A percentile compares a stretch with the other conserved stretches of the same genome.
Conservation (phyloP, 306 rosid genomes). For the Dryas octopetala region DNA sequence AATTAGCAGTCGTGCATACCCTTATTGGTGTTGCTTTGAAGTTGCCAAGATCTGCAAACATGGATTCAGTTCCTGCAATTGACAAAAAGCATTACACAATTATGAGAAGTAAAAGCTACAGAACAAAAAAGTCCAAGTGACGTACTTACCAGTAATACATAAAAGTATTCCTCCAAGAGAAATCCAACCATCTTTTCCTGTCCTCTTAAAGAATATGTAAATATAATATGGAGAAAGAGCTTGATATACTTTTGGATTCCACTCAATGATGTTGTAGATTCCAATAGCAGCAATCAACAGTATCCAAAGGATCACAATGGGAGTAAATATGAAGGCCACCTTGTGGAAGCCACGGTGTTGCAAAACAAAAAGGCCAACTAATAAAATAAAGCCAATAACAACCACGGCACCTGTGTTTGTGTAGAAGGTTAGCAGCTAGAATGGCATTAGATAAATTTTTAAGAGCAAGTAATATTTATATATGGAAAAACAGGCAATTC, state of each 20-base stretch:
- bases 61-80: slow-evolving; percentile 73
- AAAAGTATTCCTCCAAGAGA: slow-evolving; percentile 77
- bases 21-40: slow-evolving; percentile 58
- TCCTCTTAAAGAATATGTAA: slow-evolving; percentile 61
- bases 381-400: slow-evolving; percentile 56
- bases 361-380: slow-evolving; percentile 65
- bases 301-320: slow-evolving; percentile 71
- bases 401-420: slow-evolving; percentile 55
- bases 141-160: slow-evolving; percentile 64
- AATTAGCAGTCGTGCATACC: slow-evolving; percentile 51
- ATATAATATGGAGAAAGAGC: slow-evolving; percentile 83
- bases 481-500: neutral
- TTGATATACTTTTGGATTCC: slow-evolving; percentile 73
- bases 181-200: slow-evolving; percentile 78
- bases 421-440: slow-evolving; percentile 28
- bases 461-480: neutral
- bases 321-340: slow-evolving; percentile 74
- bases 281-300: slow-evolving; percentile 60
- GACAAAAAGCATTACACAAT: slow-evolving; percentile 28
- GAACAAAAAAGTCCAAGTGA: slow-evolving; percentile 7
- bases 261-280: slow-evolving; percentile 66
- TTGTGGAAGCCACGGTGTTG: slow-evolving; percentile 84
- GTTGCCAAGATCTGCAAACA: slow-evolving; percentile 83
- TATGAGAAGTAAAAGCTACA: slow-evolving; percentile 18
- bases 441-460: neutral